Conservation (phyloP, 768 basidiomycete species). For the Tephrocybe sp. region DNA sequence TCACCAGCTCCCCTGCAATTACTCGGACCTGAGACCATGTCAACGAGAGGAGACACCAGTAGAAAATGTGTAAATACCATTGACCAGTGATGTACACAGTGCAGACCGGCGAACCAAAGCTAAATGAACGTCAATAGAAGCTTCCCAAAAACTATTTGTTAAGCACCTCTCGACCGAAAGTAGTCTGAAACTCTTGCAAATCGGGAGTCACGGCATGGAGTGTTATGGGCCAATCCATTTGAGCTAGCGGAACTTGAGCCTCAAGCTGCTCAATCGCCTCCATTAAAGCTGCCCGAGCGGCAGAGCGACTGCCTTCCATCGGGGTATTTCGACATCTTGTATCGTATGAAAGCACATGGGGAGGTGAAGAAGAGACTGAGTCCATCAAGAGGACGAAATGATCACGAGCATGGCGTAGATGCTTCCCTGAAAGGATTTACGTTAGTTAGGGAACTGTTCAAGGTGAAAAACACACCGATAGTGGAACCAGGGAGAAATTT, state of each 20-base stretch:
- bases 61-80: slow-evolving; percentile 52
- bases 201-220: slow-evolving; percentile 83
- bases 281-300: slow-evolving; percentile 57
- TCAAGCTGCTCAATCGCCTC: slow-evolving; percentile 59
- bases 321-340: slow-evolving; percentile 75
- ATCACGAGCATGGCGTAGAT: slow-evolving; percentile 82
- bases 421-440: slow-evolving; percentile 58
- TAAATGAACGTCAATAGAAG: slow-evolving; percentile 24
- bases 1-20: slow-evolving; percentile 79
- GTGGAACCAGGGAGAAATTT: slow-evolving; percentile 83
- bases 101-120: slow-evolving; percentile 86
- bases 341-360: slow-evolving; percentile 72
- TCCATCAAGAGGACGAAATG: slow-evolving; percentile 74
- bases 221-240: slow-evolving; percentile 59
- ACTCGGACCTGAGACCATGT: slow-evolving; percentile 61
- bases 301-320: slow-evolving; percentile 70
- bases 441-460: slow-evolving; percentile 4
- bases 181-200: slow-evolving; percentile 73
- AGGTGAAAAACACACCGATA: slow-evolving; percentile 55
- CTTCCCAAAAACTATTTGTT: background rate
- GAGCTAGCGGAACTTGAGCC: slow-evolving; percentile 45
- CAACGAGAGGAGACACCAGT: background rate
- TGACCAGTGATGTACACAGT: slow-evolving; percentile 91
- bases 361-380: slow-evolving; percentile 43
- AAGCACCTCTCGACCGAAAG: slow-evolving; percentile 77